Conservation (phyloP, 768 basidiomycete genomes). For the Boletus insuetus region DNA sequence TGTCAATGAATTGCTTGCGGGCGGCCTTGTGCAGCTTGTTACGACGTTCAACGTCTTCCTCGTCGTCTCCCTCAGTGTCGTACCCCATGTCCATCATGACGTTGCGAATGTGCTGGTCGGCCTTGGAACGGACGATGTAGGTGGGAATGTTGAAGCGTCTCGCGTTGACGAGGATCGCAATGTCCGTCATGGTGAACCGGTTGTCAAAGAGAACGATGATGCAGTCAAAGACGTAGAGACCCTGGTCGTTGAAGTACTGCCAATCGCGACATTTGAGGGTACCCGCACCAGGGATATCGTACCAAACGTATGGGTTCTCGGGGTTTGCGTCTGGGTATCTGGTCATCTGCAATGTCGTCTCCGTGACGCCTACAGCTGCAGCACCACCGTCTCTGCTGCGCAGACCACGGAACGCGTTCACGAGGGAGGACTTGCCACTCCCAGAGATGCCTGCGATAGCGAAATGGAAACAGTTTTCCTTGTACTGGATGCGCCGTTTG, state of each 20-base stretch:
- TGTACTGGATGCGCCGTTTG: conserved; percentile 23
- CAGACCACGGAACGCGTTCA: conserved; percentile 36
- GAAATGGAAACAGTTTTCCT: conserved; percentile 32
- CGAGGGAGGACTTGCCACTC: conserved; percentile 38
- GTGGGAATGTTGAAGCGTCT: conserved; percentile 18
- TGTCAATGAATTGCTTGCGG: conserved; percentile 15
- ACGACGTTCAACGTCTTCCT: conserved; percentile 5
- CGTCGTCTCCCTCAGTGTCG: conserved; percentile 18
- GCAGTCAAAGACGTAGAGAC: conserved; percentile 25
- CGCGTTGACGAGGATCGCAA: conserved; percentile 18
- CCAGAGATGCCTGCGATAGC: conserved; percentile 35
- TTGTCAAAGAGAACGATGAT: conserved; percentile 22
- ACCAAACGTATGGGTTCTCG: conserved; percentile 19
- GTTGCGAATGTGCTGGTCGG: conserved; percentile 22
- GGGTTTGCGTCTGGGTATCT: conserved; percentile 17
- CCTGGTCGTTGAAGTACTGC: conserved; percentile 24
- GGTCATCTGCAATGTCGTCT: conserved; percentile 16
- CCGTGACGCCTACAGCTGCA: conserved; percentile 18
- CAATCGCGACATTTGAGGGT: conserved; percentile 18
- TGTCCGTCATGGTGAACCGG: conserved; percentile 22
- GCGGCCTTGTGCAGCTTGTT: conserved; percentile 9
- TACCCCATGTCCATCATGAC: conserved; percentile 19
- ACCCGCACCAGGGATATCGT: conserved; percentile 23
- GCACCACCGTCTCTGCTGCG: conserved; percentile 13
- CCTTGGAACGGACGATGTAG: conserved; percentile 23